These are phyloP conservation scores for Calocera viscosa DNA, from an alignment of 768 basidiomycete species.

Conservation along the genomic window DNA sequence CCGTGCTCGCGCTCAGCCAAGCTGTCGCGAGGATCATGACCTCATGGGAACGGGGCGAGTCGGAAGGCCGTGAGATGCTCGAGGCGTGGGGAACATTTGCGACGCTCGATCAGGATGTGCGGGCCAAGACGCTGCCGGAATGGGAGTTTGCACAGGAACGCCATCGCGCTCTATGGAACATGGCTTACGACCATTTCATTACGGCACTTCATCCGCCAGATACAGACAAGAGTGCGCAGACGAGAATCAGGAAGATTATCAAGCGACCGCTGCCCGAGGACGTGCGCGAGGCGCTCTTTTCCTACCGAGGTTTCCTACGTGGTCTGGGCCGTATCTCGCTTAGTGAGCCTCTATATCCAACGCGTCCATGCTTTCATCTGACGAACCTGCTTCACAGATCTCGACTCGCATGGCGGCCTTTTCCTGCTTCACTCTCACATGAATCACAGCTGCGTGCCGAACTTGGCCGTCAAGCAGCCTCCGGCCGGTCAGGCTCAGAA, in stretches of 20 bases:
- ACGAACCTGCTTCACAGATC: slow-evolving; percentile 33
- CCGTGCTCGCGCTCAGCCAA: slow-evolving; percentile 57
- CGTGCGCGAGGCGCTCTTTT: slow-evolving; percentile 50
- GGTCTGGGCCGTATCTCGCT: slow-evolving; percentile 68
- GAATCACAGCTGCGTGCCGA: slow-evolving; percentile 76
- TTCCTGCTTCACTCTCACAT: slow-evolving; percentile 78
- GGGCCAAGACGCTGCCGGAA: slow-evolving; percentile 22
- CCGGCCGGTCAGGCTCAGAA: slow-evolving; percentile 40
- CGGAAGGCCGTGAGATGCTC: slow-evolving; percentile 25
- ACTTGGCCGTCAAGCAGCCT: slow-evolving; percentile 57
- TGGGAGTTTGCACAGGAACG: slow-evolving; percentile 23
- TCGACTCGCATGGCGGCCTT: slow-evolving; percentile 77
- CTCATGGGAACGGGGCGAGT: slow-evolving; percentile 37
- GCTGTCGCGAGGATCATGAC: slow-evolving; percentile 53
- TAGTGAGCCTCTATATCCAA: slow-evolving; percentile 44
- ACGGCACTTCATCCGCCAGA: slow-evolving; percentile 34
- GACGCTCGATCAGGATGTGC: slow-evolving; percentile 64
- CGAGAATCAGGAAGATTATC: slow-evolving; percentile 32
- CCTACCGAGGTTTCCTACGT: slow-evolving; percentile 60
- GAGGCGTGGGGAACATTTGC: slow-evolving; percentile 54
- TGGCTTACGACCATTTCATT: slow-evolving; percentile 53
- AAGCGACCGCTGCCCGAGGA: slow-evolving; percentile 31
- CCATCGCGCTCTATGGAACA: slow-evolving; percentile 40
- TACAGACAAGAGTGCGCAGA: slow-evolving; percentile 44
- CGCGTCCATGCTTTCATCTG: slow-evolving; percentile 11